Conservation (phyloP, 306 rosid species). For the Fagus crenata region DNA sequence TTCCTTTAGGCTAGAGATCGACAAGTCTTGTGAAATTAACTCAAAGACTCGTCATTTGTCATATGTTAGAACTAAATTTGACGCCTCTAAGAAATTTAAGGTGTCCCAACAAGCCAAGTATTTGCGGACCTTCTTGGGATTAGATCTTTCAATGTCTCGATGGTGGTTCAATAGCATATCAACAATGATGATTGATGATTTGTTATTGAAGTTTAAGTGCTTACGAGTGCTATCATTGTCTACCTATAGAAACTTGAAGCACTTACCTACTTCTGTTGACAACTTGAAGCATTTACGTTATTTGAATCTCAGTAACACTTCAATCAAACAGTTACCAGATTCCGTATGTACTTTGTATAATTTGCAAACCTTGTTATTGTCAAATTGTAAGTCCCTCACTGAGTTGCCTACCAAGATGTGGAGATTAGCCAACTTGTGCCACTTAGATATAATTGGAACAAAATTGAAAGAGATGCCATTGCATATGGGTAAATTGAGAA, state of each 20-base stretch:
- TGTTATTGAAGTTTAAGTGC: background rate
- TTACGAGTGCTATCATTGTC: conserved; percentile 1
- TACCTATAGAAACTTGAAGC: background rate
- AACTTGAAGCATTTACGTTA: conserved; percentile 14
- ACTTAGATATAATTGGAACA: too few relatives aligned
- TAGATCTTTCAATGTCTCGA: accelerated
- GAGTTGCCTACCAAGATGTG: too few relatives aligned
- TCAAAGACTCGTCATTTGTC: conserved; percentile 21
- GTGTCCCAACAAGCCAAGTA: background rate
- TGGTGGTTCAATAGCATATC: background rate
- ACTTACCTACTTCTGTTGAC: conserved; percentile 4
- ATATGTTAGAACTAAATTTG: background rate
- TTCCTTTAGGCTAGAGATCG: background rate
- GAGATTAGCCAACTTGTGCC: too few relatives aligned
- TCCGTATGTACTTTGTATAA: conserved; percentile 16
- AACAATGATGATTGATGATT: accelerated
- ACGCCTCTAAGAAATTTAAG: conserved; percentile 2
- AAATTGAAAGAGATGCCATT: too few relatives aligned
- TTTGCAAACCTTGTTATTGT: conserved; percentile 19
- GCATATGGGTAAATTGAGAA: too few relatives aligned
- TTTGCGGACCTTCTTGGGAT: background rate
- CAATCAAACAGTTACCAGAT: background rate
- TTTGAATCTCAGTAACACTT: background rate
- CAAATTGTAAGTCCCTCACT: accelerated
- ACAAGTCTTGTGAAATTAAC: background rate